Evolutionary conservation across 345 rosid genomes (phyloP).

Genomic region (Dovyalis caffra): DNA sequence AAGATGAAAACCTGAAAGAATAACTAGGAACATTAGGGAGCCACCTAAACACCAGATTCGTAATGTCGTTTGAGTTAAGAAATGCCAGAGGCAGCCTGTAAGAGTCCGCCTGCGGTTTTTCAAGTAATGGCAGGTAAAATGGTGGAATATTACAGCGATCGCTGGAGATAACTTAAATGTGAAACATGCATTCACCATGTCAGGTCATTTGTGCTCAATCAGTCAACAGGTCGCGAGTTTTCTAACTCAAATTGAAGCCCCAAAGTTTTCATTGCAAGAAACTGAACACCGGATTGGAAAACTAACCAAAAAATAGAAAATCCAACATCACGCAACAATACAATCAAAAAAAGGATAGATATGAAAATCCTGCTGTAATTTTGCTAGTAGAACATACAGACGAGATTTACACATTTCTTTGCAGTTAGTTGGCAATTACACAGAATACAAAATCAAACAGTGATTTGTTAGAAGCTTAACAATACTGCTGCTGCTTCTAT

Average conservation of each 20-base stretch:
- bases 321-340: neutral
- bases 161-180: neutral
- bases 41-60: too few species aligned
- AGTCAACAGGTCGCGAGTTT: neutral
- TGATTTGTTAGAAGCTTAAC: neutral
- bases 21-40: too few species aligned
- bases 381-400: neutral
- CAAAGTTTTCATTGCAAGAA: neutral
- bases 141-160: neutral
- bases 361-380: neutral
- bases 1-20: too few species aligned
- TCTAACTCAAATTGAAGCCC: neutral
- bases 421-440: neutral
- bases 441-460: neutral
- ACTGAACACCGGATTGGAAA: neutral
- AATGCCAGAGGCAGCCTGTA: too few species aligned
- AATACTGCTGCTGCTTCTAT: neutral
- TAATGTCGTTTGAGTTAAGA: too few species aligned
- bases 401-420: neutral
- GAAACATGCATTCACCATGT: neutral
- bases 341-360: neutral
- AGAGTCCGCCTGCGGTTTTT: too few species aligned
- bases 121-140: too few species aligned
- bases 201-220: neutral
- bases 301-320: neutral